Evolutionary conservation across 202 grass and related monocot species (phyloP).

Genomic region (Dendrocalamus latiflorus): DNA sequence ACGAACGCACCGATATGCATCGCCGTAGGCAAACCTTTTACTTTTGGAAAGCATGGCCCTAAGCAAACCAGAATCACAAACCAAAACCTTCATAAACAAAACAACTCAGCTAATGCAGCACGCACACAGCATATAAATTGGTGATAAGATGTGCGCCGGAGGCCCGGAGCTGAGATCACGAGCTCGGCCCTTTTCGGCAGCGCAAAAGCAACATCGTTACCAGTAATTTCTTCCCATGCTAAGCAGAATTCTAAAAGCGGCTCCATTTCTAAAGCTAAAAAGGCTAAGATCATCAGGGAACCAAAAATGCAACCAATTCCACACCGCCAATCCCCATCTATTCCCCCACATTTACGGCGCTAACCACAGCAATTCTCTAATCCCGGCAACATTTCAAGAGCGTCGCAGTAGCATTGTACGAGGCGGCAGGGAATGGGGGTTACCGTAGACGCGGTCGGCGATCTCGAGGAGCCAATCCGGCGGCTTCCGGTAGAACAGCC

Average conservation of each 20-base stretch:
- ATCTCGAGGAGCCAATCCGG: constrained; percentile 97
- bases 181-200: not conserved
- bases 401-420: not conserved
- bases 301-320: not conserved
- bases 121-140: not conserved
- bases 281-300: not conserved
- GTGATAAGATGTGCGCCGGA: not conserved
- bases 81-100: not conserved
- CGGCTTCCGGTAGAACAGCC: constrained; percentile 87
- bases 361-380: not conserved
- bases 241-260: not conserved
- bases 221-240: not conserved
- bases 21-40: no score
- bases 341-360: not conserved
- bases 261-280: not conserved
- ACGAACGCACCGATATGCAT: no score
- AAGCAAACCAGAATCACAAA: no score
- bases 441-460: constrained; percentile 91
- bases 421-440: not conserved
- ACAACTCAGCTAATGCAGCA: not conserved
- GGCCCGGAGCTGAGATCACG: not conserved
- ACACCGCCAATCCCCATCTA: not conserved
- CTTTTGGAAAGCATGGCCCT: no score
- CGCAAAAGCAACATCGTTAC: not conserved
- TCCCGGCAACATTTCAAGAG: not conserved